Conservation (phyloP, 2,329 filamentous ascomycete species). For the Capronia epimyces region DNA sequence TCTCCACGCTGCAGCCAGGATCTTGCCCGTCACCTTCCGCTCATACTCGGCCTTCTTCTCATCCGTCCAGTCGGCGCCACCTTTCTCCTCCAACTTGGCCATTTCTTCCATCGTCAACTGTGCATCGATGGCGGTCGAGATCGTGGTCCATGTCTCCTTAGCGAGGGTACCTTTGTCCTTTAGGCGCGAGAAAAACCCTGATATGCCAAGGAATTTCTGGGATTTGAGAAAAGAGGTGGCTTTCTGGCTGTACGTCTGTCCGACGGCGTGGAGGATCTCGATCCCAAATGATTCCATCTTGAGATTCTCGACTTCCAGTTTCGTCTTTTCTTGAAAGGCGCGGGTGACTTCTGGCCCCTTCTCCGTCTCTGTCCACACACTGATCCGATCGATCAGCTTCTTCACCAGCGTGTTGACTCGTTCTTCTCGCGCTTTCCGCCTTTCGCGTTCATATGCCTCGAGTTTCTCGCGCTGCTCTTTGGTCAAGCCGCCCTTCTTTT, state of each 20-base stretch:
- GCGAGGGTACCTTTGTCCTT: constrained; percentile 96
- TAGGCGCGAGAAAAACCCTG: constrained; percentile 86
- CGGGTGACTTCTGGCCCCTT: constrained; percentile 76
- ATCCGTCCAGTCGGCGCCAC: constrained; percentile 96
- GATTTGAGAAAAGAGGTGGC: constrained; percentile 82
- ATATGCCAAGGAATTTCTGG: constrained; percentile 94
- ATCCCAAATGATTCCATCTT: constrained; percentile 99
- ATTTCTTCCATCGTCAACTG: constrained; percentile 99
- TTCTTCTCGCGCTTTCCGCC: constrained; percentile 76
- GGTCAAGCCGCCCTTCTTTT: constrained; percentile 79
- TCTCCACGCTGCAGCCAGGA: constrained; percentile 91
- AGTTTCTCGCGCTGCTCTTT: constrained; percentile 94
- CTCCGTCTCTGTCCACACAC: constrained; percentile 96
- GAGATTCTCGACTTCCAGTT: constrained; percentile 90
- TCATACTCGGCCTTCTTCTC: constrained; percentile 96
- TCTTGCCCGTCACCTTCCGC: constrained; percentile 93
- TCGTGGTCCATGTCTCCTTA: constrained; percentile 98
- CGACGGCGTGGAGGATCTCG: constrained; percentile 93
- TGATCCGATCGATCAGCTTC: constrained; percentile 84
- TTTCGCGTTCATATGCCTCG: constrained; percentile 79
- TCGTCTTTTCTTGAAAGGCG: constrained; percentile 90
- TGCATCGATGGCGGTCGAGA: constrained; percentile 90
- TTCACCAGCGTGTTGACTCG: constrained; percentile 76
- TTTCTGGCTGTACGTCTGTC: constrained; percentile 83
- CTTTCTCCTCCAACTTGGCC: constrained; percentile 89